These are phyloP conservation scores for Solanum pennellii DNA, from an alignment of 257 asterid species.

Conservation along the genomic window DNA sequence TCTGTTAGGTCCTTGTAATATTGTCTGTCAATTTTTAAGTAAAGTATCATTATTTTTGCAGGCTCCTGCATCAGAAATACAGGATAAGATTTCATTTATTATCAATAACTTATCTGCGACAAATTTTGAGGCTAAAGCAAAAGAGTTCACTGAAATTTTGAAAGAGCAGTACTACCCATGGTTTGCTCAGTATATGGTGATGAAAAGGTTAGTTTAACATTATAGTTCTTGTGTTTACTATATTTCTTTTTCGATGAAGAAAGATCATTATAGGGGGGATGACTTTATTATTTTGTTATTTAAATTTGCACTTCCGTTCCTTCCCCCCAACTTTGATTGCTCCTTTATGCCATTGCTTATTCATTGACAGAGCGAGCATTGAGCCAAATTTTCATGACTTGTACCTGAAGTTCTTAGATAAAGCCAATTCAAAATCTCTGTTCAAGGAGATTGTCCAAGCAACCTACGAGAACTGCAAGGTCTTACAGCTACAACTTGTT, in stretches of 20 bases:
- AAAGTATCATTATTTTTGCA: conserved; percentile 16
- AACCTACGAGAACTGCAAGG: conserved; percentile 99
- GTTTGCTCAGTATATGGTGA: conserved; percentile 98
- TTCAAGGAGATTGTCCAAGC: conserved; percentile 69
- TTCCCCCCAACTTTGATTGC: not conserved
- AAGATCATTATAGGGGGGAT: not conserved
- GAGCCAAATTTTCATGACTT: conserved; percentile 95
- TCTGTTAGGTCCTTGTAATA: not conserved
- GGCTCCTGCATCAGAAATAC: conserved; percentile 91
- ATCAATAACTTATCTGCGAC: conserved; percentile 78
- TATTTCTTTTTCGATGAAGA: not conserved
- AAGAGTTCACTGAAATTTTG: conserved; percentile 67
- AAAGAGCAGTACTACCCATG: conserved; percentile 76
- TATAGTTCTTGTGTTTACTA: not conserved
- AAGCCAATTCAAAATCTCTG: conserved; percentile 68
- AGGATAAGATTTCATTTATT: conserved; percentile 84
- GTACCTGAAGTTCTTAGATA: conserved; percentile 91
- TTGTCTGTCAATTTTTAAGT: not conserved
- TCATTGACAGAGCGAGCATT: conserved; percentile 76
- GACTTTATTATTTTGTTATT: not conserved
- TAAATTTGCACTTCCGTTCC: not conserved
- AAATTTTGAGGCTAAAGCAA: conserved; percentile 84
- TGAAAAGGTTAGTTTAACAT: conserved; percentile 61
- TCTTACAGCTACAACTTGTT: conserved; percentile 2
- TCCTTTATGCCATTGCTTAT: not conserved